Percentiles rank a stretch among this genome's conserved stretches.
Conservation (phyloP, 768 basidiomycete genomes). For the Rhodotorula sphaerocarpa region DNA sequence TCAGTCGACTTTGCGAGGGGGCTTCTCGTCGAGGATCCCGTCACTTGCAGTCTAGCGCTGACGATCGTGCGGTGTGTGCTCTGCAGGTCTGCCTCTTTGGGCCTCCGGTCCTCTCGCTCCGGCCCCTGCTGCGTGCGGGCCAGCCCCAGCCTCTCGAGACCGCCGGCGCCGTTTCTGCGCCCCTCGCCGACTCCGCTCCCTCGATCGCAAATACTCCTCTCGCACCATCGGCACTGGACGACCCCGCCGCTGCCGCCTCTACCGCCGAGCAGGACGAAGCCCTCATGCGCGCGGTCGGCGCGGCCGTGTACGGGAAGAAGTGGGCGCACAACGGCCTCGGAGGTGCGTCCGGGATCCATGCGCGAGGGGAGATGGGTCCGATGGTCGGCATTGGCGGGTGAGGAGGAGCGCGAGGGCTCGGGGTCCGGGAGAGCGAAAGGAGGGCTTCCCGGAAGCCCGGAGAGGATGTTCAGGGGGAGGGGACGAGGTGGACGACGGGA, state of each 20-base stretch:
- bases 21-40: no score
- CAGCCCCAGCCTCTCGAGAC: no score
- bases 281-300: constrained; percentile 8
- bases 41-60: no score
- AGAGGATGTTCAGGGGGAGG: neutral
- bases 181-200: no score
- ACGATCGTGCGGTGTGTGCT: no score
- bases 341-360: constrained; percentile 32
- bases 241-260: neutral
- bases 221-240: no score
- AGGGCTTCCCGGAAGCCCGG: neutral
- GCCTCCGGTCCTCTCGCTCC: constrained; percentile 69
- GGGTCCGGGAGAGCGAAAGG: neutral
- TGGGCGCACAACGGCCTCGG: constrained; percentile 39
- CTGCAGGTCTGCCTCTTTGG: constrained; percentile 77
- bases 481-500: neutral
- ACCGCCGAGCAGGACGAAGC: constrained; percentile 55
- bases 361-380: constrained; percentile 56
- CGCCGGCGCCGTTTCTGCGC: no score
- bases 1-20: no score
- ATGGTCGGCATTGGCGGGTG: constrained; percentile 94
- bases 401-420: no score
- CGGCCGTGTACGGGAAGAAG: constrained; percentile 29
- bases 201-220: no score
- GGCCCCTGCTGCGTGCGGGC: constrained; percentile 67